A percentile compares a stretch with the other conserved stretches of the same genome.
These are phyloP conservation scores for Pythium brachiatum DNA, from an alignment of 352 stramenopile genomes.

Conservation along the genomic window DNA sequence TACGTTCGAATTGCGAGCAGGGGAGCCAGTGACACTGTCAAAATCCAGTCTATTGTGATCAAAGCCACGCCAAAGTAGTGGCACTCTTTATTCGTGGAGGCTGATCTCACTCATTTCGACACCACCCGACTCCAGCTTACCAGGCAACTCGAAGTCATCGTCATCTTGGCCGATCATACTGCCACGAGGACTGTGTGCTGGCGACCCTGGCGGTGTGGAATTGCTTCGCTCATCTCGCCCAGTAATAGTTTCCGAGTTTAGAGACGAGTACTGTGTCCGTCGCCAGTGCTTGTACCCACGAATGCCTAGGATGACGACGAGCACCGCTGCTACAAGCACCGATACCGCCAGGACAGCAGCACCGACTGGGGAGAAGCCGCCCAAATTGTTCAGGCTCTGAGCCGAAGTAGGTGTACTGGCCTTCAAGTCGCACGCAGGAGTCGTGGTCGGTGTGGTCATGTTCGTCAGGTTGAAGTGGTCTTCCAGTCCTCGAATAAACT, in stretches of 20 bases:
- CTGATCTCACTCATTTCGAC: conserved; percentile 30
- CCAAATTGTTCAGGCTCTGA: not conserved
- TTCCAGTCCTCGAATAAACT: conserved; percentile 51
- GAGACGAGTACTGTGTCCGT: conserved; percentile 21
- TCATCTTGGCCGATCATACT: conserved; percentile 12
- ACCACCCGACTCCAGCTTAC: conserved; percentile 9
- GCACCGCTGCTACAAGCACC: conserved; percentile 5
- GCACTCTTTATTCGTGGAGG: conserved; percentile 17
- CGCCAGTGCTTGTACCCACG: conserved; percentile 7
- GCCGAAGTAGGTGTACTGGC: not conserved
- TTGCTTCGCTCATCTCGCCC: conserved; percentile 18
- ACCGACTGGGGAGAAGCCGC: not conserved
- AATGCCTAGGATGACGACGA: conserved; percentile 17
- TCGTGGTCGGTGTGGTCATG: conserved; percentile 3
- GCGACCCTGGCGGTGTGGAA: conserved; percentile 16
- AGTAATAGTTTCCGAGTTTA: conserved; percentile 9
- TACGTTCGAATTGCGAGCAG: conserved; percentile 30
- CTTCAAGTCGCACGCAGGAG: not conserved
- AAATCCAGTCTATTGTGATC: not conserved
- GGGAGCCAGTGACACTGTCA: not conserved
- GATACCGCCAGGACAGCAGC: conserved; percentile 1
- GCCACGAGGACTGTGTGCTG: conserved; percentile 14
- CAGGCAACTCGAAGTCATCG: conserved; percentile 8
- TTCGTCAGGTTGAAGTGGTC: conserved; percentile 48
- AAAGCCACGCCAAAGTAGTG: not conserved